These are phyloP conservation scores for Lolium rigidum DNA, from an alignment of 176 grass and related monocot species.

Conservation along the genomic window DNA sequence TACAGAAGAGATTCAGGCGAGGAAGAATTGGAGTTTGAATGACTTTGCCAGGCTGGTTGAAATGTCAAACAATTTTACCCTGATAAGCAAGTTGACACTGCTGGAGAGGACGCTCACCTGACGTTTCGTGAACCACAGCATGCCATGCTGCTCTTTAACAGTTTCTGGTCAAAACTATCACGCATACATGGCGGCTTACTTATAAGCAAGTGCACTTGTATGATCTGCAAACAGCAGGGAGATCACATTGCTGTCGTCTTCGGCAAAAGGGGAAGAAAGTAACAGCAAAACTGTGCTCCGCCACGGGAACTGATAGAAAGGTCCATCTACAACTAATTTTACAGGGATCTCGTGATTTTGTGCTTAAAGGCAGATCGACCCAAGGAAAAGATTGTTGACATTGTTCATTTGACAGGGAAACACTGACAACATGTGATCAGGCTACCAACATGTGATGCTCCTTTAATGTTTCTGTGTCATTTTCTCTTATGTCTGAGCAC, in stretches of 20 bases:
- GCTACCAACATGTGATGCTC: not conserved
- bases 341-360: slow-evolving; percentile 71
- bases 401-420: slow-evolving; percentile 22
- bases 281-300: slow-evolving; percentile 33
- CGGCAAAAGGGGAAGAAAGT: slow-evolving; percentile 34
- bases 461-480: slow-evolving; percentile 1
- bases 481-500: not conserved
- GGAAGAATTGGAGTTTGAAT: no score
- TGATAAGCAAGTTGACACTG: slow-evolving; percentile 20
- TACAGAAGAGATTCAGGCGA: not conserved
- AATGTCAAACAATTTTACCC: slow-evolving; percentile 17
- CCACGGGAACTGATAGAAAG: slow-evolving; percentile 63
- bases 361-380: slow-evolving; percentile 35
- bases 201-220: slow-evolving; percentile 47
- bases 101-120: slow-evolving; percentile 61
- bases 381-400: not conserved
- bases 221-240: slow-evolving; percentile 36
- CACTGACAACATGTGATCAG: slow-evolving; percentile 28
- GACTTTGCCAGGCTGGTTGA: not conserved
- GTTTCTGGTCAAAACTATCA: slow-evolving; percentile 16
- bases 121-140: slow-evolving; percentile 58
- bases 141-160: slow-evolving; percentile 51
- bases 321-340: slow-evolving; percentile 47
- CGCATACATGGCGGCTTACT: slow-evolving; percentile 30
- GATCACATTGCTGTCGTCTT: slow-evolving; percentile 21